Conservation (phyloP, 257 asterid genomes). For the Gentiana dahurica region DNA sequence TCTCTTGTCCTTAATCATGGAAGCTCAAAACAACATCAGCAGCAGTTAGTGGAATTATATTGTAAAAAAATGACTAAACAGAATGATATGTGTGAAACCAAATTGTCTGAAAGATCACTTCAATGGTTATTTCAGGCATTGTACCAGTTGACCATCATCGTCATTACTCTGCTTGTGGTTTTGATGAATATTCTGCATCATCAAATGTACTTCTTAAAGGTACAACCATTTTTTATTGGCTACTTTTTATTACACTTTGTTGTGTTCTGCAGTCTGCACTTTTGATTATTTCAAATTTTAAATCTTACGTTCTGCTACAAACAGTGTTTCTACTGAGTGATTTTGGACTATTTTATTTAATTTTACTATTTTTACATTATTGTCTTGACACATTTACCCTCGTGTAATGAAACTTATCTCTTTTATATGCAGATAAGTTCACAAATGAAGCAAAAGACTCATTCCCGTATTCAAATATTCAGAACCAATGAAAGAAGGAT, state of each 20-base stretch:
- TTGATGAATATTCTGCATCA: conserved; percentile 41
- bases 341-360: too few species aligned
- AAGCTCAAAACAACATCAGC: conserved; percentile 22
- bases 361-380: too few species aligned
- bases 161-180: conserved; percentile 19
- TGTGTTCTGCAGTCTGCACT: neutral
- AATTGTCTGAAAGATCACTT: conserved; percentile 35
- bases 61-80: conserved; percentile 38
- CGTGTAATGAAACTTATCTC: neutral
- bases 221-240: conserved; percentile 12
- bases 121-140: conserved; percentile 38
- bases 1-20: conserved; percentile 35
- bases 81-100: conserved; percentile 44
- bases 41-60: conserved; percentile 6
- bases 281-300: neutral
- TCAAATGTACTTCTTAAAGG: conserved; percentile 58
- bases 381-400: too few species aligned
- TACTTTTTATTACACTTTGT: conserved; percentile 1
- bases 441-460: conserved; percentile 36
- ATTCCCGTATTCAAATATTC: conserved; percentile 39
- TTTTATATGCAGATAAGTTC: conserved; percentile 65
- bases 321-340: too few species aligned
- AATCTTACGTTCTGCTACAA: neutral
- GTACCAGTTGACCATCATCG: conserved; percentile 23
- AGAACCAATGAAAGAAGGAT: conserved; percentile 63